Base-by-base conservation (phyloP, 352 stramenopile species). In the Phytophthora cryptogea region DNA sequence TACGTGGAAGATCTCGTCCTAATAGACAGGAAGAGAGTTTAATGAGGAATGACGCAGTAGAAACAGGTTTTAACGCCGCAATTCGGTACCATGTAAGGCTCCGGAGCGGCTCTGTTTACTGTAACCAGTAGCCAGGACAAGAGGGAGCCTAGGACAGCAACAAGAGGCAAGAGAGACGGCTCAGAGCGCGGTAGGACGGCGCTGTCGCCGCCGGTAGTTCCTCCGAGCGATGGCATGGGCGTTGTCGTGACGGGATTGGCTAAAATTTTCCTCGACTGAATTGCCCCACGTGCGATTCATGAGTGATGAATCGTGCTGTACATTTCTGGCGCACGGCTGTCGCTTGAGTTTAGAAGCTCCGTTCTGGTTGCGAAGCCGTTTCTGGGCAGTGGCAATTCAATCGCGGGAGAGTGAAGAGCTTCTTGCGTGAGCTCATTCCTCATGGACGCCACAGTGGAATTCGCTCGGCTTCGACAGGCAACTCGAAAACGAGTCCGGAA, bases 1-100 rank as follows among this genome's bases (percentile, higher is more conserved):
- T 5, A 88, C 58, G 52, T 96, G 82, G 65, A 94, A 93, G 45
- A 96, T 80, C 62, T 96, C 88, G 55, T 96, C 88, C 88, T 96
- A 33, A 30, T 32, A 3, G 48, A 2, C 16, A 44, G 23, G 7
- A 28, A 48, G 27, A 31, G 30, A 35, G 30, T 10, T 33, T 33
- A 41, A n/a, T 23, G n/a, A 26, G 7, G n/a, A 4, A 43, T 13
- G 14, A 44, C 8, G 27, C n/a, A 14, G 2, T 44, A 14, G 35
- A 20, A 41, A 17, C 3, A 5, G 5, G 13, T 27, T 8, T 7
- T 3, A n/a, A 10, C 7, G 39, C 6, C 9, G 5, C n/a, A n/a
- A 27, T 47, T 39, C 42, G 0, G 30, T 44, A 92, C 83, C 83
- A 92, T 92, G 58, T 92, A 92, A 37, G 78, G 74, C 31, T 78